Conservation (phyloP, 1,139 yeast genomes). For the Nadsonia starkeyi-henricii region DNA sequence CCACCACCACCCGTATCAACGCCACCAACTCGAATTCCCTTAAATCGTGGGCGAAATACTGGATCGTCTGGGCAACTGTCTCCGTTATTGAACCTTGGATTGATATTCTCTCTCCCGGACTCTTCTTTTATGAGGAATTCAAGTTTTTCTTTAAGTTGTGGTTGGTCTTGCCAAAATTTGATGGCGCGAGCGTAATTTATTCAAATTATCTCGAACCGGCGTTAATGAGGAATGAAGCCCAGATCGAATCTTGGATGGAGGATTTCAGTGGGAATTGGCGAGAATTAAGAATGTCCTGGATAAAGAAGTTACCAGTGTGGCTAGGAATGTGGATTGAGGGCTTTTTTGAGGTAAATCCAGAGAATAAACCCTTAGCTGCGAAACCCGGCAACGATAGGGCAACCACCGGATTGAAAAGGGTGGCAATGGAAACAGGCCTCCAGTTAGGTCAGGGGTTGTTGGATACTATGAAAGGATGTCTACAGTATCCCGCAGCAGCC, state of each 20-base stretch:
- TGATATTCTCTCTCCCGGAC: neutral
- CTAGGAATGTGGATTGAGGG: too few relatives aligned
- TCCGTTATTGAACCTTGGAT: neutral
- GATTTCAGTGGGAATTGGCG: neutral
- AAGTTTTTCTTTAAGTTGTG: neutral
- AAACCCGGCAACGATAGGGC: too few relatives aligned
- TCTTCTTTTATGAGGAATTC: neutral
- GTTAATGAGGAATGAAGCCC: neutral
- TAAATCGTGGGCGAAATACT: neutral
- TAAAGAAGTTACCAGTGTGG: too few relatives aligned
- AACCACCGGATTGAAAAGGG: too few relatives aligned
- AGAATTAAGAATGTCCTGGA: too few relatives aligned
- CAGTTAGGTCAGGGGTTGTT: too few relatives aligned
- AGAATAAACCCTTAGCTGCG: too few relatives aligned
- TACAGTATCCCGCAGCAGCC: too few relatives aligned
- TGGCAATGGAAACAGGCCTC: too few relatives aligned
- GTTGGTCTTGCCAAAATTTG: neutral
- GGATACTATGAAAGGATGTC: too few relatives aligned
- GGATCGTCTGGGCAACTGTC: neutral
- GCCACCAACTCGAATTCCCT: neutral
- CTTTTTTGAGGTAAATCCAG: too few relatives aligned
- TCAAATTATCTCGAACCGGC: neutral
- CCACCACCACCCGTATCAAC: too few relatives aligned
- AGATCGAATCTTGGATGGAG: neutral
- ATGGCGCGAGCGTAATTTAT: neutral